Evolutionary conservation across 306 rosid genomes (phyloP).

Genomic region (Delonix regia): DNA sequence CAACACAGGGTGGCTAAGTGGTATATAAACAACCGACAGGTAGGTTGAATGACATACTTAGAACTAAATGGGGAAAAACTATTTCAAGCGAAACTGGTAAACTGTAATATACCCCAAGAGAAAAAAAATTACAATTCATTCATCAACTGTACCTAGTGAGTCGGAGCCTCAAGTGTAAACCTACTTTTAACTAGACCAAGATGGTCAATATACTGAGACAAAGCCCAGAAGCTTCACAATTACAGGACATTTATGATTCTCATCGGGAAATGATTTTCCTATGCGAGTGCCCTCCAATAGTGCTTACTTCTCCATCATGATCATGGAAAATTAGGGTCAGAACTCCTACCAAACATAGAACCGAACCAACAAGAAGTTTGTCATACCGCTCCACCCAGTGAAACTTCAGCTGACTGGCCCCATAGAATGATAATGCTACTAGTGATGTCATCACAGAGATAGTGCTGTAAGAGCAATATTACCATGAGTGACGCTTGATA

Average conservation of each 20-base stretch:
- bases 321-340: constrained; percentile 79
- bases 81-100: not conserved
- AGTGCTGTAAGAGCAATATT: constrained; percentile 68
- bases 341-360: constrained; percentile 81
- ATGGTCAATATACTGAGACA: constrained; percentile 22
- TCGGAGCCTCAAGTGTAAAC: constrained; percentile 21
- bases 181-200: constrained; percentile 21
- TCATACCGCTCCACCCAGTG: constrained; percentile 98
- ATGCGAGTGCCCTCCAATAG: constrained; percentile 63
- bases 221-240: constrained; percentile 24
- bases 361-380: constrained; percentile 93
- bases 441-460: constrained; percentile 95
- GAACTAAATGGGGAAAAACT: not conserved
- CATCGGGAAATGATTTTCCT: constrained; percentile 66
- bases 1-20: not conserved
- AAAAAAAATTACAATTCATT: not conserved
- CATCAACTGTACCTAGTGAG: constrained; percentile 18
- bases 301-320: constrained; percentile 62
- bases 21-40: not conserved
- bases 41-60: not conserved
- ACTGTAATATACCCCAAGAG: not conserved
- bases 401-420: constrained; percentile 95
- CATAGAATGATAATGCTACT: constrained; percentile 94
- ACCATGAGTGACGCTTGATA: constrained; percentile 19
- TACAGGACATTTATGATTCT: constrained; percentile 34